phyloP scores from a whole-genome alignment of 2,329 filamentous ascomycete species.

The Cytospora paraplurivora region DNA sequence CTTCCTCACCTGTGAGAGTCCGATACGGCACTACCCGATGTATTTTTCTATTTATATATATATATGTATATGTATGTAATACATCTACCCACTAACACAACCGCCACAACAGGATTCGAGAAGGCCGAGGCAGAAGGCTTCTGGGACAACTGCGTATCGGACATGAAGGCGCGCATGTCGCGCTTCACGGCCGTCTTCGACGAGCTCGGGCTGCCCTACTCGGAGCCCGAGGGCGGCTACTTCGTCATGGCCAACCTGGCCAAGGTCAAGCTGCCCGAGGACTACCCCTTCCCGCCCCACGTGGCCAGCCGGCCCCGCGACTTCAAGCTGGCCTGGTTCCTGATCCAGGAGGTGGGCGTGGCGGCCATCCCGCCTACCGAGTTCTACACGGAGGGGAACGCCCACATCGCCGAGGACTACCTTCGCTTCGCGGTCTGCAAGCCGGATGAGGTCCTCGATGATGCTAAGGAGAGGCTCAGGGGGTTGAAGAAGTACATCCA shows the following conservation, averaged over 20 bases:
- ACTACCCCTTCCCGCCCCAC: conserved; percentile 87
- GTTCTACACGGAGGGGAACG: conserved; percentile 87
- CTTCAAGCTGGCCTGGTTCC: conserved; percentile 94
- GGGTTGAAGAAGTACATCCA: conserved; percentile 72
- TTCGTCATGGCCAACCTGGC: conserved; percentile 94
- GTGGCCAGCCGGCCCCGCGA: conserved; percentile 85
- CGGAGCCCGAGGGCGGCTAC: conserved; percentile 93
- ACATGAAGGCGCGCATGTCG: conserved; percentile 89
- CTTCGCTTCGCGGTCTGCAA: conserved; percentile 96
- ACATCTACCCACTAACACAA: no score
- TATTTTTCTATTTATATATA: no score
- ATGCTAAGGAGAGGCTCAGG: conserved; percentile 73
- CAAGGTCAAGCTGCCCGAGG: conserved; percentile 79
- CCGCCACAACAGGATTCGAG: conserved; percentile 65
- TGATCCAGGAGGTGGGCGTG: conserved; percentile 94
- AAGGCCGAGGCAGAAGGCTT: conserved; percentile 82
- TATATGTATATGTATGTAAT: no score
- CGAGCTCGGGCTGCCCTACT: conserved; percentile 78
- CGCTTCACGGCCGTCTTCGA: conserved; percentile 82
- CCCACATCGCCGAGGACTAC: conserved; percentile 87
- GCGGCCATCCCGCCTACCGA: conserved; percentile 96
- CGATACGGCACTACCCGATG: no score
- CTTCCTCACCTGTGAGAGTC: not conserved
- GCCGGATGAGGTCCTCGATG: conserved; percentile 80
- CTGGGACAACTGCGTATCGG: conserved; percentile 79